Conservation (phyloP, 1,139 yeast species). For the Candida sp. region DNA sequence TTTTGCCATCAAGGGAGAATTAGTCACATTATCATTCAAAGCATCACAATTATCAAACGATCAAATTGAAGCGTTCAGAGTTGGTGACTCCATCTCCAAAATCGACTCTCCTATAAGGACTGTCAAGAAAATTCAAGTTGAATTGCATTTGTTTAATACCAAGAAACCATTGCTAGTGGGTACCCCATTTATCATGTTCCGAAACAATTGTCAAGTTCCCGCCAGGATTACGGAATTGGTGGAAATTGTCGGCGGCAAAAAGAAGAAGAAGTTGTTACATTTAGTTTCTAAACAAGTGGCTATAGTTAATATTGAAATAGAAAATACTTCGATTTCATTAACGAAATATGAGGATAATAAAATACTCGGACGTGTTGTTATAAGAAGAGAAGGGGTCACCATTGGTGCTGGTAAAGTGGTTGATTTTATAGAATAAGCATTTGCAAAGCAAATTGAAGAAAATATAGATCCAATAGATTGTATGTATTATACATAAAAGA, state of each 20-base stretch:
- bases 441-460: too few relatives aligned
- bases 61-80: slow-evolving; percentile 44
- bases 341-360: slow-evolving; percentile 56
- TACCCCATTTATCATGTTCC: slow-evolving; percentile 74
- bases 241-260: slow-evolving; percentile 32
- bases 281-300: slow-evolving; percentile 74
- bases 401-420: slow-evolving; percentile 80
- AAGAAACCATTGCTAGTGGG: slow-evolving; percentile 78
- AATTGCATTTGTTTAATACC: slow-evolving; percentile 66
- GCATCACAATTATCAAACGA: slow-evolving; percentile 40
- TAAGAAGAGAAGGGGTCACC: slow-evolving; percentile 83
- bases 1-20: slow-evolving; percentile 69
- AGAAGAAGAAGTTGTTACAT: slow-evolving; percentile 63
- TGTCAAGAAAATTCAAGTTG: slow-evolving; percentile 49
- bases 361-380: slow-evolving; percentile 74
- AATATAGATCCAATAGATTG: too few relatives aligned
- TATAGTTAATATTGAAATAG: slow-evolving; percentile 60
- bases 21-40: slow-evolving; percentile 57
- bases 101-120: slow-evolving; percentile 45
- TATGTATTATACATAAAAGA: too few relatives aligned
- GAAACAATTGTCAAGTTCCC: slow-evolving; percentile 77
- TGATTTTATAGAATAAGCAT: slow-evolving; percentile 9
- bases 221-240: slow-evolving; percentile 63
- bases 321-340: slow-evolving; percentile 57
- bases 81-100: slow-evolving; percentile 72